phyloP scores from a whole-genome alignment of 495 filamentous ascomycete genomes.

The Saxophila tyrrhenica region DNA sequence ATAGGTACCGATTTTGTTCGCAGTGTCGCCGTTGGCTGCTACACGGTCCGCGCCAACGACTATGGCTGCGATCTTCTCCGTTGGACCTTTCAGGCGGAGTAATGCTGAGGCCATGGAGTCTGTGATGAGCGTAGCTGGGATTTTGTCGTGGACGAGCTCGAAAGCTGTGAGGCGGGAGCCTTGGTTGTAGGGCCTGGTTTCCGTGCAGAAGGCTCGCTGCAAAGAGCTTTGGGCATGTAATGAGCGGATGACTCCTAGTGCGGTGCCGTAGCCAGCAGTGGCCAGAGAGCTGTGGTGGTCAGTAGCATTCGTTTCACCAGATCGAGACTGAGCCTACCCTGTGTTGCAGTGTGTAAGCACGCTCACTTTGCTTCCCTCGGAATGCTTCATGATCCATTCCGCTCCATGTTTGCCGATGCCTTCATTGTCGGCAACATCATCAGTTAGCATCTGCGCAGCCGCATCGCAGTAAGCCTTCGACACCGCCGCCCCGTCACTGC shows the following conservation, averaged over 20 bases:
- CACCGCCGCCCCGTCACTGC: conserved; percentile 38
- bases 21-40: conserved; percentile 91
- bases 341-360: conserved; percentile 97
- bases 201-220: conserved; percentile 82
- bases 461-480: conserved; percentile 56
- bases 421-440: conserved; percentile 77
- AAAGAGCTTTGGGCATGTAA: conserved; percentile 53
- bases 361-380: conserved; percentile 40
- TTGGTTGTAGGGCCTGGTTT: conserved; percentile 96
- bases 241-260: conserved; percentile 85
- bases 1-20: conserved; percentile 99
- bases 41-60: conserved; percentile 93
- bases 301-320: conserved; percentile 8
- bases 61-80: conserved; percentile 62
- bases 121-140: conserved; percentile 87
- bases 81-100: conserved; percentile 43
- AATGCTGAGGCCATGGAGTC: conserved; percentile 93
- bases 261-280: conserved; percentile 92
- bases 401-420: conserved; percentile 74
- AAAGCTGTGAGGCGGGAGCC: conserved; percentile 90
- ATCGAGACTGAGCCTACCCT: conserved; percentile 42
- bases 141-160: conserved; percentile 83
- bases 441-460: conserved; percentile 77
- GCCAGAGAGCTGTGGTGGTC: conserved; percentile 59
- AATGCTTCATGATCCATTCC: conserved; percentile 58